Evolutionary conservation across 306 rosid genomes (phyloP).

Genomic region (Urtica urens): DNA sequence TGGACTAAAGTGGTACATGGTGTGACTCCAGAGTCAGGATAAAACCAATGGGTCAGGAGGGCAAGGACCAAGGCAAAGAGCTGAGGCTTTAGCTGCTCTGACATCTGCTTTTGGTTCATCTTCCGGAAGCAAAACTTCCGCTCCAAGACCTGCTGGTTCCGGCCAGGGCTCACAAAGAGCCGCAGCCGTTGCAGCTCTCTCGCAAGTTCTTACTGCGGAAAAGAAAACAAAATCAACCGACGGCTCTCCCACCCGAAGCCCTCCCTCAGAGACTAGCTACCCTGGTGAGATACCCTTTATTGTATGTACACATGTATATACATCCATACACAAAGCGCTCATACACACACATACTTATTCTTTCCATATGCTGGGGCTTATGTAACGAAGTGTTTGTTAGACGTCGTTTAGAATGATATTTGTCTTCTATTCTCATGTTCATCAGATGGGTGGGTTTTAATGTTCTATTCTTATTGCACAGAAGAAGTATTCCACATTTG

Average conservation of each 20-base stretch:
- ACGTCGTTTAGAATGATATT: too few species aligned
- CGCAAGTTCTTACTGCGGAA: slow-evolving; percentile 85
- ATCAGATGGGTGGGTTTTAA: too few species aligned
- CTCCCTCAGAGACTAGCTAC: slow-evolving; percentile 41
- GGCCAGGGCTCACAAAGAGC: slow-evolving; percentile 90
- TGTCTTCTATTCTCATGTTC: too few species aligned
- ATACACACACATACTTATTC: too few species aligned
- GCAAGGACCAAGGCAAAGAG: slow-evolving; percentile 94
- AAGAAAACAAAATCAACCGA: slow-evolving; percentile 58
- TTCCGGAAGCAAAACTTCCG: slow-evolving; percentile 27
- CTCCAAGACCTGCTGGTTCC: slow-evolving; percentile 38
- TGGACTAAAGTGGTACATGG: background rate
- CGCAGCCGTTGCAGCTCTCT: slow-evolving; percentile 99
- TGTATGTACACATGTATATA: too few species aligned
- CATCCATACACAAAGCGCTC: too few species aligned
- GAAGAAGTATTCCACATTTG: too few species aligned
- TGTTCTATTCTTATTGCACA: too few species aligned
- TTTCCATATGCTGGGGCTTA: too few species aligned
- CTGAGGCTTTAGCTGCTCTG: slow-evolving; percentile 95
- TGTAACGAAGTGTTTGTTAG: too few species aligned
- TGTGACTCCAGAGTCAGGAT: slow-evolving; percentile 37
- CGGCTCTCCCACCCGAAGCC: slow-evolving; percentile 60
- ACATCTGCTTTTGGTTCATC: slow-evolving; percentile 73
- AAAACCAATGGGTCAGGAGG: slow-evolving; percentile 48
- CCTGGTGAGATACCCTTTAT: slow-evolving; percentile 39